phyloP scores from a whole-genome alignment of 2,329 filamentous ascomycete species.

The Stagonosporopsis vannaccii region DNA sequence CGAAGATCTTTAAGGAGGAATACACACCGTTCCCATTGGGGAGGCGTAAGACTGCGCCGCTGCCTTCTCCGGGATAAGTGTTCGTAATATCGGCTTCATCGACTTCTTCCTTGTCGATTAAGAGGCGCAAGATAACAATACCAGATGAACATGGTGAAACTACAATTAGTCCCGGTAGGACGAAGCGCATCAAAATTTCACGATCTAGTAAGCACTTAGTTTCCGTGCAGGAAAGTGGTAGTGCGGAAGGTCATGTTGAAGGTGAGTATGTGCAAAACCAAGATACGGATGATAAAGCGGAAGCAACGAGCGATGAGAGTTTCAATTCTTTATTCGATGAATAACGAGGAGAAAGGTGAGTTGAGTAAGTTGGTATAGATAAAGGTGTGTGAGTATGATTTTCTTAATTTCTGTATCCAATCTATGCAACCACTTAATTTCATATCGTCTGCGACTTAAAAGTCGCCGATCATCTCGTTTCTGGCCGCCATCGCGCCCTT shows the following conservation, averaged over 20 bases:
- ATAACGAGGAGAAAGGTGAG: not conserved
- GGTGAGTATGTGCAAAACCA: not conserved
- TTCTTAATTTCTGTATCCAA: not conserved
- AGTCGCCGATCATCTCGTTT: not conserved
- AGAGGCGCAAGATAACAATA: constrained; percentile 6
- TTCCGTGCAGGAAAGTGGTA: not conserved
- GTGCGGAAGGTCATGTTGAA: not conserved
- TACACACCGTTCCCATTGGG: not conserved
- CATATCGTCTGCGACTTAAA: not conserved
- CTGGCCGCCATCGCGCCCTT: not conserved
- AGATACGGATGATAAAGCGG: too few relatives aligned
- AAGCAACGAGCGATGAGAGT: not conserved
- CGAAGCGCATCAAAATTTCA: not conserved
- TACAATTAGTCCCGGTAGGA: not conserved
- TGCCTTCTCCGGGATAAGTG: not conserved
- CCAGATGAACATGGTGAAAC: not conserved
- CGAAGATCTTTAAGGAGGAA: not conserved
- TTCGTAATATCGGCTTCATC: not conserved
- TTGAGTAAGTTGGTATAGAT: not conserved
- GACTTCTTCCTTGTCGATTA: not conserved
- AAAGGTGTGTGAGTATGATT: not conserved
- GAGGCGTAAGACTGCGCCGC: not conserved
- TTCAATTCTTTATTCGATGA: not conserved
- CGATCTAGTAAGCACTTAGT: not conserved
- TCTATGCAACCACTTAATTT: not conserved